Evolutionary conservation across 495 filamentous ascomycete genomes (phyloP).

Genomic region (Tetracladium setigerum): DNA sequence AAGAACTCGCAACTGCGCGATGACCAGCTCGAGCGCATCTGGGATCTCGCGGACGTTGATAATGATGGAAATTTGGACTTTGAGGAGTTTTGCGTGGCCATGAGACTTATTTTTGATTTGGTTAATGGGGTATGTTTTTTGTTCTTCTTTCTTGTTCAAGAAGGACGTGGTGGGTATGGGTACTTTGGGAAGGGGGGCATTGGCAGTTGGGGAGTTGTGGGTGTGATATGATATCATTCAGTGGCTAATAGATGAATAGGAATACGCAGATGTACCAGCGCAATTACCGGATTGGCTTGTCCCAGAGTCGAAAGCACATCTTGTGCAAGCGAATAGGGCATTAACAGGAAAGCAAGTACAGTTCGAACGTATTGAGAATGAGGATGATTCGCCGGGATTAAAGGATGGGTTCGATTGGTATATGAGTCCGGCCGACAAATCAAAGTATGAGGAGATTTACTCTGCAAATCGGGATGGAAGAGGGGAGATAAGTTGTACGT

Average conservation of each 20-base stretch:
- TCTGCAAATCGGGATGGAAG: conserved; percentile 76
- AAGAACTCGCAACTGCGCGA: conserved; percentile 91
- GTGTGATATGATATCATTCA: neutral
- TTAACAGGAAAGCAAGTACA: conserved; percentile 64
- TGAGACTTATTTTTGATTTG: conserved; percentile 93
- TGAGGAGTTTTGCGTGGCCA: conserved; percentile 98
- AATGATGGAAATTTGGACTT: conserved; percentile 95
- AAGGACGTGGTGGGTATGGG: too few relatives aligned
- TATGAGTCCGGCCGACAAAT: conserved; percentile 83
- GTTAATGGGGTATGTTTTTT: conserved; percentile 73
- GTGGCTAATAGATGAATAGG: conserved; percentile 38
- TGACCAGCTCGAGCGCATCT: conserved; percentile 92
- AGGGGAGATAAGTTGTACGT: conserved; percentile 74
- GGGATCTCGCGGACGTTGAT: conserved; percentile 96
- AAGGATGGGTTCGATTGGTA: conserved; percentile 99
- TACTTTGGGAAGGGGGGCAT: neutral
- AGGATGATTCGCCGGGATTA: conserved; percentile 72
- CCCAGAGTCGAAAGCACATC: conserved; percentile 91
- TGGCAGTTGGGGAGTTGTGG: neutral
- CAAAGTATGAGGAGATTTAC: conserved; percentile 95
- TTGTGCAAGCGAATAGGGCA: conserved; percentile 83
- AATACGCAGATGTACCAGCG: conserved; percentile 76
- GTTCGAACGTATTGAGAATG: conserved; percentile 71
- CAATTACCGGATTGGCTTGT: conserved; percentile 91
- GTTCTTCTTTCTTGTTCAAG: neutral